Base-by-base conservation (phyloP, 345 rosid genomes). In the Moricandia arvensis region DNA sequence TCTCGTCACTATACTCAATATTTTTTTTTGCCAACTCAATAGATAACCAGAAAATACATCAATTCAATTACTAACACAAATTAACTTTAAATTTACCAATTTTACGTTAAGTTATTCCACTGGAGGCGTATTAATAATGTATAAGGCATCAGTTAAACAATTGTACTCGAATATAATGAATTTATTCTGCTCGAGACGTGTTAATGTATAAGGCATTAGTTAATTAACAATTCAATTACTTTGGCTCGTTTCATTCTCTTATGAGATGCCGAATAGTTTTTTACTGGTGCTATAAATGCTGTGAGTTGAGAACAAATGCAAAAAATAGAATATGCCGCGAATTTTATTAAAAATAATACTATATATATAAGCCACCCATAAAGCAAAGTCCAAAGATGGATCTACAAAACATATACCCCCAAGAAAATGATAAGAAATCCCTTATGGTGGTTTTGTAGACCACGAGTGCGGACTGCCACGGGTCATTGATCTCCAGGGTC, bases 191-290 rank as follows among this genome's bases (percentile, higher is more conserved):
- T 49, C 43, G 16, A 49, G 43, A 67, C 59, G 43, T 66, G 60
- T 55, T 55, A 4, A 49, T 18, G 59, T 5, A 41, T 38, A 27
- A 43, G 8, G 33, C 29, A 59, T 29, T 4, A 9, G 38, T 27
- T 49, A 66, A 21, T 21, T 21, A 45, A 45, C 13, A 45, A 31
- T 53, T 41, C 47, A 45, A 33, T 18, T 18, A 33, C 1, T 33
- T 68, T 68, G 24, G 63, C 6, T 68, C 31, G 30, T 49, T 47
- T 51, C 18, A 51, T 67, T 67, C 29, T 53, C 37, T 55, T 65
- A 21, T 66, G 51, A 59, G 66, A 66, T 66, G 9, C 27, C 51
- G 78, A 66, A 74, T 58, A 15, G 4, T 66, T 37, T 37, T 38
- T 29, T 5, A 17, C 10, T 55, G 59, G 34, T 66, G 72, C 49